These are phyloP conservation scores for Dalbergia cochinchinensis DNA, from an alignment of 306 rosid species.

Conservation along the genomic window DNA sequence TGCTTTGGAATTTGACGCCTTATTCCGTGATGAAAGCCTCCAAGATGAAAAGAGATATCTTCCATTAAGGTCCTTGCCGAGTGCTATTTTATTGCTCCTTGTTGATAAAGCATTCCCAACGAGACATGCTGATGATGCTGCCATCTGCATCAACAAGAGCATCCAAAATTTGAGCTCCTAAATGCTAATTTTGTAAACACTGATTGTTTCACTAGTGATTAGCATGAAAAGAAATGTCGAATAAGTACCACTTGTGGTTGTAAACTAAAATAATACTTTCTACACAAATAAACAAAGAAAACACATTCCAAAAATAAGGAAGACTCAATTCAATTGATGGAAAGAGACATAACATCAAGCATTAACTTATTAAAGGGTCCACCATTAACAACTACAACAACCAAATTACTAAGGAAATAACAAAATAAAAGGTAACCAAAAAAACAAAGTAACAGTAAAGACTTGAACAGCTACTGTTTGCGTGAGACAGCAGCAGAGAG, in stretches of 20 bases:
- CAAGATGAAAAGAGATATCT: constrained; percentile 62
- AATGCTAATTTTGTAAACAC: constrained; percentile 7
- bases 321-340: constrained; percentile 13
- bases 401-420: background rate
- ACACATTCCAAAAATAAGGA: constrained; percentile 6
- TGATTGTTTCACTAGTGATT: constrained; percentile 15
- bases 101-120: constrained; percentile 81
- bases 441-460: background rate
- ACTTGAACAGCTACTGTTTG: background rate
- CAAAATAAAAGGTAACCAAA: background rate
- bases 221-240: background rate
- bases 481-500: background rate
- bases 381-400: constrained; percentile 14
- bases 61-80: constrained; percentile 69
- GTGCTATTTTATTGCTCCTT: constrained; percentile 54
- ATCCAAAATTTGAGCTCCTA: constrained; percentile 30
- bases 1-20: constrained; percentile 48
- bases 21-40: constrained; percentile 59
- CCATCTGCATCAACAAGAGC: constrained; percentile 58
- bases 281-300: constrained; percentile 2
- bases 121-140: constrained; percentile 87
- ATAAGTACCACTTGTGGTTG: background rate
- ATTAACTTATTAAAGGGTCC: constrained; percentile 19
- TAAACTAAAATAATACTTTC: background rate
- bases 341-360: background rate